These are phyloP conservation scores for Cryphonectria naterciae DNA, from an alignment of 2,329 filamentous ascomycete species.

Conservation along the genomic window DNA sequence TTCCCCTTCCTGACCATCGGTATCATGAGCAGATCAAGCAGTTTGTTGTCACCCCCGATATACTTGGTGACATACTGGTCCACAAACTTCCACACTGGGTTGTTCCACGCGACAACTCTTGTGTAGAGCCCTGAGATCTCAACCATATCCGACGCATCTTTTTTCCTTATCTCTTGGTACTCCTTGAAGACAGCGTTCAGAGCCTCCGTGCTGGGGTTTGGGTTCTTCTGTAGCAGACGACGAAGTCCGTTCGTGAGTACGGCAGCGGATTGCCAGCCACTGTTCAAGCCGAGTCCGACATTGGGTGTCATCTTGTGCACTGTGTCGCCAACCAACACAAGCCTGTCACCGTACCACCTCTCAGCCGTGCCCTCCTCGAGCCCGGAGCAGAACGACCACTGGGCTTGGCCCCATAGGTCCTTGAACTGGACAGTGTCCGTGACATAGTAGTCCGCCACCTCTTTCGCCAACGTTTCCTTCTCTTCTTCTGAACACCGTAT, in stretches of 20 bases:
- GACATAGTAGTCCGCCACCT: slow-evolving; percentile 26
- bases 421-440: slow-evolving; percentile 27
- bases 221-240: slow-evolving; percentile 15
- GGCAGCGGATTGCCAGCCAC: slow-evolving; percentile 32
- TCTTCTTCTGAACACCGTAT: slow-evolving; percentile 29
- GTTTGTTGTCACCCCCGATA: slow-evolving; percentile 25
- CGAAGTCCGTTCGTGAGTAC: slow-evolving; percentile 31
- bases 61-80: slow-evolving; percentile 28
- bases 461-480: slow-evolving; percentile 22
- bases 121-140: slow-evolving; percentile 24
- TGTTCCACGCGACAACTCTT: slow-evolving; percentile 30
- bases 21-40: slow-evolving; percentile 23
- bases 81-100: slow-evolving; percentile 26
- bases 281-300: slow-evolving; percentile 32
- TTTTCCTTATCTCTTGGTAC: slow-evolving; percentile 30
- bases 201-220: slow-evolving; percentile 21
- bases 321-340: slow-evolving; percentile 34
- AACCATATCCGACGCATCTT: slow-evolving; percentile 27
- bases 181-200: slow-evolving; percentile 28
- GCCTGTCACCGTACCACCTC: slow-evolving; percentile 30
- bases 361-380: slow-evolving; percentile 32
- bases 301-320: slow-evolving; percentile 34
- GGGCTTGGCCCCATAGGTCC: slow-evolving; percentile 25
- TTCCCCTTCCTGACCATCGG: slow-evolving; percentile 25
- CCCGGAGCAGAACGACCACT: slow-evolving; percentile 25